Conservation (phyloP, 2,329 filamentous ascomycete species). For the Diaporthe destruens region DNA sequence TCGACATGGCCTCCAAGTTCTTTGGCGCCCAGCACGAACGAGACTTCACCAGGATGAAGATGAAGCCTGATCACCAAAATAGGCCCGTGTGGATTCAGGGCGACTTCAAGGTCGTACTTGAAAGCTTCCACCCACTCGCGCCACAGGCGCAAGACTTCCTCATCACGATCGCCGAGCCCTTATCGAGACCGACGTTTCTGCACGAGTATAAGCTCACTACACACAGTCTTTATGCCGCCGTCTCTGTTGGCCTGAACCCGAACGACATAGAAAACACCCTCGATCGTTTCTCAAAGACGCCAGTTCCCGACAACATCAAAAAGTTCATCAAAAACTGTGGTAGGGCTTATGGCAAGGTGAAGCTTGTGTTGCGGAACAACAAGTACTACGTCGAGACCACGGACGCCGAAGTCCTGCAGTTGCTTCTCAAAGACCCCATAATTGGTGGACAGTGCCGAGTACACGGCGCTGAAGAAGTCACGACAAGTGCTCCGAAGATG, state of each 20-base stretch:
- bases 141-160: constrained; percentile 90
- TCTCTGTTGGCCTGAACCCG: constrained; percentile 88
- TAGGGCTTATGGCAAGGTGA: constrained; percentile 91
- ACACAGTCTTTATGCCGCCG: constrained; percentile 91
- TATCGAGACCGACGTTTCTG: constrained; percentile 87
- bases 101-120: constrained; percentile 79
- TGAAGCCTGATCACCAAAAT: constrained; percentile 91
- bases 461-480: constrained; percentile 78
- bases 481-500: constrained; percentile 86
- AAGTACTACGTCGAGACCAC: constrained; percentile 92
- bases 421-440: constrained; percentile 81
- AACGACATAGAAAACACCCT: constrained; percentile 89
- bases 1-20: constrained; percentile 49
- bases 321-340: constrained; percentile 85
- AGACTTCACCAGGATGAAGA: constrained; percentile 84
- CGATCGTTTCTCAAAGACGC: constrained; percentile 88
- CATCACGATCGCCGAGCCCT: constrained; percentile 91
- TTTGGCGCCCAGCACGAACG: constrained; percentile 62
- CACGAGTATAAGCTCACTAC: constrained; percentile 93
- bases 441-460: constrained; percentile 82
- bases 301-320: constrained; percentile 81
- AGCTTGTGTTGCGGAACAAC: constrained; percentile 91
- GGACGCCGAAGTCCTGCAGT: constrained; percentile 86
- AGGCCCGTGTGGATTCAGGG: constrained; percentile 91
- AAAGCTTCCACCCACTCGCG: constrained; percentile 90